A percentile compares a stretch with the other conserved stretches of the same genome.
phyloP scores from a whole-genome alignment of 768 basidiomycete species.

The Russula foetens region DNA sequence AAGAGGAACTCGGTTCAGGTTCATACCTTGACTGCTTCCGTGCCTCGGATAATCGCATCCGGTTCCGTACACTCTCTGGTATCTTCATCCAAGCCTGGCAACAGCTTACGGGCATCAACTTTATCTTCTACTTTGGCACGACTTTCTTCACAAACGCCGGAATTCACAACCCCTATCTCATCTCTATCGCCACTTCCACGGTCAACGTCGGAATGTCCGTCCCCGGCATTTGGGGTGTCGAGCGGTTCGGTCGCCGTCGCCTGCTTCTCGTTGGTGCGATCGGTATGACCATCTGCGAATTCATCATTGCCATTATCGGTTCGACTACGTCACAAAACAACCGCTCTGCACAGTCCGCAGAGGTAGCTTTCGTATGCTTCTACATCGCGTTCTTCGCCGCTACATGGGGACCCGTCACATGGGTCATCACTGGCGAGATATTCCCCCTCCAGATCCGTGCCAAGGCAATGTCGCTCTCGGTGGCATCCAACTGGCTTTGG shows the following conservation, averaged over 20 bases:
- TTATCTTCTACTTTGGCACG: slow-evolving; percentile 49
- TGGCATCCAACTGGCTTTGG: slow-evolving; percentile 71
- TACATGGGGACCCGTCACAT: slow-evolving; percentile 67
- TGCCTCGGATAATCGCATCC: slow-evolving; percentile 35
- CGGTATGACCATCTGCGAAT: slow-evolving; percentile 83
- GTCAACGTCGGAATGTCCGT: slow-evolving; percentile 77
- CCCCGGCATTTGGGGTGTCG: slow-evolving; percentile 73
- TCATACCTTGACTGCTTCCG: slow-evolving; percentile 62
- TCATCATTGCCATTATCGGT: slow-evolving; percentile 64
- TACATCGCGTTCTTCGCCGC: slow-evolving; percentile 37
- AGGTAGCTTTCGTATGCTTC: slow-evolving; percentile 41
- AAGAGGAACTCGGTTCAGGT: slow-evolving; percentile 49
- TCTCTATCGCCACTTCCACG: slow-evolving; percentile 60
- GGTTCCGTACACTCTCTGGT: slow-evolving; percentile 73
- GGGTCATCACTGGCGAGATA: slow-evolving; percentile 61
- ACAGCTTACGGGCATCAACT: slow-evolving; percentile 82
- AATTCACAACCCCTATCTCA: slow-evolving; percentile 41
- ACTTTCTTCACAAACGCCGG: slow-evolving; percentile 40
- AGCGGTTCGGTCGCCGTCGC: slow-evolving; percentile 73
- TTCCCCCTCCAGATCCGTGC: slow-evolving; percentile 73
- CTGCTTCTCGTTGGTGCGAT: slow-evolving; percentile 72
- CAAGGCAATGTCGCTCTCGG: slow-evolving; percentile 73
- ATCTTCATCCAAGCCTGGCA: slow-evolving; percentile 74
- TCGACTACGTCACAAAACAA: slow-evolving; percentile 37
- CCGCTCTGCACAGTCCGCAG: slow-evolving; percentile 51